Percentiles rank a stretch among this genome's conserved stretches.
phyloP scores from a whole-genome alignment of 306 rosid species.

The Corylus avellana region DNA sequence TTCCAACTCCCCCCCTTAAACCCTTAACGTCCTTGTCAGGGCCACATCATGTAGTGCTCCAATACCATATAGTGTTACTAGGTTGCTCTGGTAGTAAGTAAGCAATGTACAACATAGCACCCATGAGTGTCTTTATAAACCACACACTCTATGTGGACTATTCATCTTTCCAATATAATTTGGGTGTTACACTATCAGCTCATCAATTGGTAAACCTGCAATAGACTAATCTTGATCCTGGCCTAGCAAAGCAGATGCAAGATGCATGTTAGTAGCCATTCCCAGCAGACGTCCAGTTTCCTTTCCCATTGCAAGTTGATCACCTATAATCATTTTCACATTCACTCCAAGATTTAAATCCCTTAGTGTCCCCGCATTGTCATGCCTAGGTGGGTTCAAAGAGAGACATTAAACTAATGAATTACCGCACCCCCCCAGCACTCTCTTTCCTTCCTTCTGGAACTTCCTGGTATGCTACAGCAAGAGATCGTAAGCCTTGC shows the following conservation, averaged over 20 bases:
- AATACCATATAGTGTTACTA: no score
- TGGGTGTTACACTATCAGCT: conserved; percentile 27
- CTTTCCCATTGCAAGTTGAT: conserved; percentile 96
- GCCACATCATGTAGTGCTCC: no score
- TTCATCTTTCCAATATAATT: no score
- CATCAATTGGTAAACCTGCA: conserved; percentile 84
- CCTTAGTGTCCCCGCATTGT: conserved; percentile 95
- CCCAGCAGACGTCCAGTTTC: conserved; percentile 99
- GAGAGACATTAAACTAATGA: conserved; percentile 88
- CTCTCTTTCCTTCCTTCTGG: conserved; percentile 92
- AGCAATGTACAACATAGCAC: no score
- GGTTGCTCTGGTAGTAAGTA: no score
- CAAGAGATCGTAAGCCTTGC: conserved; percentile 93
- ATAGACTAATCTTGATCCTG: conserved; percentile 91
- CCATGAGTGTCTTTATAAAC: no score
- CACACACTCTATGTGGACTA: no score
- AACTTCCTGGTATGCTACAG: conserved; percentile 98
- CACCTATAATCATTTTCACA: conserved; percentile 99
- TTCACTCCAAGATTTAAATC: conserved; percentile 95
- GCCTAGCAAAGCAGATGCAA: conserved; percentile 93
- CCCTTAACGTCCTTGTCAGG: no score
- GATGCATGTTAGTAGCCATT: conserved; percentile 99
- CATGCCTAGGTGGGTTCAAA: conserved; percentile 98
- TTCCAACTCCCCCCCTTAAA: no score
- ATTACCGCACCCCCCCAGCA: conserved; percentile 94